phyloP scores from a whole-genome alignment of 1,284 basidiomycete genomes.

The Dichomitus squalens region DNA sequence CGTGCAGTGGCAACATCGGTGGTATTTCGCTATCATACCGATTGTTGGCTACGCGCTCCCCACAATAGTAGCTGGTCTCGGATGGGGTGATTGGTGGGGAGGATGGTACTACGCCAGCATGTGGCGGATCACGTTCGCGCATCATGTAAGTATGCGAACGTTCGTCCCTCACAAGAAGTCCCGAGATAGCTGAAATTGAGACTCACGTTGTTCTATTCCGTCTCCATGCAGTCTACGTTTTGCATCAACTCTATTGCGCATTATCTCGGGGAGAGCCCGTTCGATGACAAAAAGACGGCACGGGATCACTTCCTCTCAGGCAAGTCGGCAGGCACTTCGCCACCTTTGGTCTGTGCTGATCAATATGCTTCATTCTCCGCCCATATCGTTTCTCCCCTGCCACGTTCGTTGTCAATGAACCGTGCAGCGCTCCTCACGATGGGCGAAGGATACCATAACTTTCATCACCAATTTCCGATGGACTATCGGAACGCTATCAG shows the following conservation, averaged over 20 bases:
- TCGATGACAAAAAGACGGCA: conserved; percentile 84
- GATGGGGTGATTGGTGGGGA: conserved; percentile 85
- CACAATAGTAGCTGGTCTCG: conserved; percentile 71
- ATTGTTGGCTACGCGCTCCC: conserved; percentile 76
- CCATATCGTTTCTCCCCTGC: background rate
- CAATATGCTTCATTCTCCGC: background rate
- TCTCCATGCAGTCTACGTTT: conserved; percentile 70
- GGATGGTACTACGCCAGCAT: conserved; percentile 82
- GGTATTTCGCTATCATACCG: conserved; percentile 51
- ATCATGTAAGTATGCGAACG: conserved; percentile 64
- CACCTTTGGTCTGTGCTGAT: background rate
- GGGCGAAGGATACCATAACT: conserved; percentile 94
- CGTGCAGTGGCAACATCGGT: conserved; percentile 83
- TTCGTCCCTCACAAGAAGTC: background rate
- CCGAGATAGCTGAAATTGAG: background rate
- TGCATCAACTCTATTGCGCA: conserved; percentile 93
- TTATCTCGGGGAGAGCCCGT: conserved; percentile 82
- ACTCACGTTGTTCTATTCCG: background rate
- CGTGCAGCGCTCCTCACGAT: conserved; percentile 78
- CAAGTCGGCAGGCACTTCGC: background rate
- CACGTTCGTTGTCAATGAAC: background rate
- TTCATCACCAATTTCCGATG: conserved; percentile 88
- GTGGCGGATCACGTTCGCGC: conserved; percentile 66
- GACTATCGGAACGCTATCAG: conserved; percentile 78
- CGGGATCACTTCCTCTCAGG: conserved; percentile 81